These are phyloP conservation scores for Rhizophora mangle DNA, from an alignment of 345 rosid genomes.

Conservation along the genomic window DNA sequence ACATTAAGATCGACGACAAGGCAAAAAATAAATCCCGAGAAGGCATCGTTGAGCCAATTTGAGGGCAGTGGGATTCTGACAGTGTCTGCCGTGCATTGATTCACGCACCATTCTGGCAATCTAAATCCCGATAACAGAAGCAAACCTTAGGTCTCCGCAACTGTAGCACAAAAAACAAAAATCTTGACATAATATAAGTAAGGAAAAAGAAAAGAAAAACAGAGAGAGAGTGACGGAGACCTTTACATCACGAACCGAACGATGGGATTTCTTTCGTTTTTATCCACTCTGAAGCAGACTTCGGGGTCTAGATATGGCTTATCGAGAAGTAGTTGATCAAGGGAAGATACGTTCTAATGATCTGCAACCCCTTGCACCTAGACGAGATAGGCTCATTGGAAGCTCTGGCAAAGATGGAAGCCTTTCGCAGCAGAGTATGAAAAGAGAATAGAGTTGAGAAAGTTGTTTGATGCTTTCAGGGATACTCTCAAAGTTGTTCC, in stretches of 20 bases:
- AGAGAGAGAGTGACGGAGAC: too few species aligned
- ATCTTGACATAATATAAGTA: too few species aligned
- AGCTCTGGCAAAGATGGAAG: constrained; percentile 14
- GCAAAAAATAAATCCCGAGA: not conserved
- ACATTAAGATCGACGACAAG: too few species aligned
- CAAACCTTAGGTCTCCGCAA: not conserved
- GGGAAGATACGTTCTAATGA: constrained; percentile 3
- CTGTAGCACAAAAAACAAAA: too few species aligned
- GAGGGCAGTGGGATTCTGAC: constrained; percentile 6
- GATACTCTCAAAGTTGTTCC: constrained; percentile 3
- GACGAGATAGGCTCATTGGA: not conserved
- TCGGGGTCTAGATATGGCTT: not conserved
- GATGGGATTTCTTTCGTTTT: too few species aligned
- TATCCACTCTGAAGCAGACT: not conserved
- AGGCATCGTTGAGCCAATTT: not conserved
- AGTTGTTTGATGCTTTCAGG: constrained; percentile 11
- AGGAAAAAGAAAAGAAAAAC: too few species aligned
- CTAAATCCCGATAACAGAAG: constrained; percentile 9
- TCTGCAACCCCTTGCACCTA: not conserved
- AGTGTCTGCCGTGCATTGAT: constrained; percentile 3
- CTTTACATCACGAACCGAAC: not conserved
- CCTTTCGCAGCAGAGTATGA: not conserved
- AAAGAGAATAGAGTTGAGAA: not conserved
- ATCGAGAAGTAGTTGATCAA: not conserved
- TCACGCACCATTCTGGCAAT: constrained; percentile 9